Conservation (phyloP, 2,329 filamentous ascomycete genomes). For the Aspergillus luchuensis region DNA sequence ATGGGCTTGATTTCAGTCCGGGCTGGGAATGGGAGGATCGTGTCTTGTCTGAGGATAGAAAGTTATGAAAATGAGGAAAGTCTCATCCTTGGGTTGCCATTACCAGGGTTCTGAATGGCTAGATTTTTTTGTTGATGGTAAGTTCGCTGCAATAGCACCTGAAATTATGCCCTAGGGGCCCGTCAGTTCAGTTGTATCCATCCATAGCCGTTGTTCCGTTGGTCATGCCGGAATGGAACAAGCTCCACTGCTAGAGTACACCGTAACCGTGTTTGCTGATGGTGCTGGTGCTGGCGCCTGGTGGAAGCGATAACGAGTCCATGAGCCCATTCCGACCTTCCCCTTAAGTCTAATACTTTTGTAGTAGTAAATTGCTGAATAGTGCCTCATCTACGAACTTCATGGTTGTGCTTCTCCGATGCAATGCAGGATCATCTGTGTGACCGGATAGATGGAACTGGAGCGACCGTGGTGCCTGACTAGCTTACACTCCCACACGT, state of each 20-base stretch:
- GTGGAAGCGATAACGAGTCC: not conserved
- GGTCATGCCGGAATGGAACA: not conserved
- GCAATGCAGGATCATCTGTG: conserved; percentile 7
- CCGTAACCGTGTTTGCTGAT: not conserved
- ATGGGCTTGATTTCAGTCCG: not conserved
- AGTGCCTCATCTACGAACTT: too few species aligned
- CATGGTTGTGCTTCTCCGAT: not conserved
- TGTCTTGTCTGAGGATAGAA: not conserved
- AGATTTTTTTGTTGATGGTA: not conserved
- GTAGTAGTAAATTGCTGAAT: too few species aligned
- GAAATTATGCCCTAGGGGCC: not conserved
- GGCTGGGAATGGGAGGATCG: not conserved
- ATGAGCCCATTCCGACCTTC: not conserved
- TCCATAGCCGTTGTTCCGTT: not conserved
- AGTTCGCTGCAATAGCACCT: not conserved
- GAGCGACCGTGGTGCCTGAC: conserved; percentile 12
- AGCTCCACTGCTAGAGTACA: not conserved
- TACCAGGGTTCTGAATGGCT: not conserved
- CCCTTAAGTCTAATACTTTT: not conserved
- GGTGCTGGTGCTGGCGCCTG: not conserved
- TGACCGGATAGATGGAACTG: conserved; percentile 4
- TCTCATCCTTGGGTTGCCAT: not conserved
- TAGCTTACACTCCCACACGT: conserved; percentile 7
- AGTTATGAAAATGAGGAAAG: not conserved
- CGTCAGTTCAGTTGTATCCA: not conserved